These are phyloP conservation scores for Saccharomyces hybrid DNA, from an alignment of 1,139 yeast species.

Conservation along the genomic window DNA sequence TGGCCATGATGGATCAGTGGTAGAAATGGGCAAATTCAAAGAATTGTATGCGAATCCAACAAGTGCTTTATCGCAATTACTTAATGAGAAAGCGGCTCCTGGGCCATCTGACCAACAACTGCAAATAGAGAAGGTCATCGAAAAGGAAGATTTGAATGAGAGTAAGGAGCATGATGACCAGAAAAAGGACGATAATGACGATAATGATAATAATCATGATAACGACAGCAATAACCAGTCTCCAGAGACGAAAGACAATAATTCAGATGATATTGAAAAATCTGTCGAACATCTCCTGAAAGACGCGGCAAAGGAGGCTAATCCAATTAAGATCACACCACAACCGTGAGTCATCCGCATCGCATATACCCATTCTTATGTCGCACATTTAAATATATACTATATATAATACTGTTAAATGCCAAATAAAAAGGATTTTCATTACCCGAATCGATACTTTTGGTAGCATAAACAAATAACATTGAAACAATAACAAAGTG, in stretches of 20 bases:
- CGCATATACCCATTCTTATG: neutral
- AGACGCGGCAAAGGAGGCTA: conserved; percentile 35
- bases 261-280: conserved; percentile 7
- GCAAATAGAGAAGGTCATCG: neutral
- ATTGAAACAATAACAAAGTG: neutral
- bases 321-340: conserved; percentile 19
- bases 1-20: conserved; percentile 68
- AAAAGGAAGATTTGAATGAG: neutral
- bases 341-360: neutral
- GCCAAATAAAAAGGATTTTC: neutral
- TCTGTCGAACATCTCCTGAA: conserved; percentile 15
- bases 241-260: conserved; percentile 2
- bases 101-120: conserved; percentile 1
- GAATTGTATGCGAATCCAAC: conserved; percentile 52
- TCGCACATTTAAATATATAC: neutral
- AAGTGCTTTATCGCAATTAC: conserved; percentile 63
- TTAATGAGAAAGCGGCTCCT: conserved; percentile 39
- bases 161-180: conserved; percentile 3
- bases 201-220: neutral
- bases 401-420: neutral
- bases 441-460: neutral
- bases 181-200: conserved; percentile 6
- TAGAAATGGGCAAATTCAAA: conserved; percentile 71
- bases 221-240: neutral
- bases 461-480: neutral